Evolutionary conservation across 1,139 yeast genomes (phyloP).

Genomic region (Pichia sp.): DNA sequence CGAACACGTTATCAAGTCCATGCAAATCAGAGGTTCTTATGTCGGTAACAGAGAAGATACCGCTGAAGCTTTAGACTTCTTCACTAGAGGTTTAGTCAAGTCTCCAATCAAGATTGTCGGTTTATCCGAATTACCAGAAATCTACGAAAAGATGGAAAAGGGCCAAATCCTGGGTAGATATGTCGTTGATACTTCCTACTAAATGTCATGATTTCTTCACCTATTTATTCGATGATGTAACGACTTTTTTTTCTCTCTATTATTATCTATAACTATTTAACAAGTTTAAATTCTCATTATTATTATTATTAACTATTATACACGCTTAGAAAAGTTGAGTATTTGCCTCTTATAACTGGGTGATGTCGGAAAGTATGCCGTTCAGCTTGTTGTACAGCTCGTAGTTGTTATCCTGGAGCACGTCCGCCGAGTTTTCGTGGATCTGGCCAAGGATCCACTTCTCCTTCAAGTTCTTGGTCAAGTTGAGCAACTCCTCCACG

Average conservation of each 20-base stretch:
- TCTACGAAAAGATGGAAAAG: conserved; percentile 66
- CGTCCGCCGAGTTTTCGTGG: conserved; percentile 13
- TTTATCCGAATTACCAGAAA: conserved; percentile 58
- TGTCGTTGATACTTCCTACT: conserved; percentile 60
- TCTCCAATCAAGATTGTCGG: conserved; percentile 74
- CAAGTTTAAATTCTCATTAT: background rate
- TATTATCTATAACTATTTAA: background rate
- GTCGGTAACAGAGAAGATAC: conserved; percentile 83
- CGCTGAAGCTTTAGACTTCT: conserved; percentile 74
- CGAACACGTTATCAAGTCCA: conserved; percentile 62
- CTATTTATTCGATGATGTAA: background rate
- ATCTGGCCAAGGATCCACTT: conserved; percentile 55
- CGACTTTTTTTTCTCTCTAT: background rate
- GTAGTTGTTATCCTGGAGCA: conserved; percentile 10
- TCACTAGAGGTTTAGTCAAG: conserved; percentile 63
- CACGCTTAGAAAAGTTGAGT: background rate
- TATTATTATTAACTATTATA: background rate
- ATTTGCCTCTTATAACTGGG: conserved; percentile 6
- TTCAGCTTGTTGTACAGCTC: conserved; percentile 23
- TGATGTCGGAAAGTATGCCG: conserved; percentile 21
- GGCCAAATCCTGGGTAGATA: conserved; percentile 75
- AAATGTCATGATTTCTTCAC: background rate
- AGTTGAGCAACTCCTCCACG: conserved; percentile 50
- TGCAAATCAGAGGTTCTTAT: conserved; percentile 67
- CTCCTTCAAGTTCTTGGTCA: conserved; percentile 51